These are phyloP conservation scores for Tetratostichococcus sp. DNA, from an alignment of 139 green algal genomes.

Conservation along the genomic window DNA sequence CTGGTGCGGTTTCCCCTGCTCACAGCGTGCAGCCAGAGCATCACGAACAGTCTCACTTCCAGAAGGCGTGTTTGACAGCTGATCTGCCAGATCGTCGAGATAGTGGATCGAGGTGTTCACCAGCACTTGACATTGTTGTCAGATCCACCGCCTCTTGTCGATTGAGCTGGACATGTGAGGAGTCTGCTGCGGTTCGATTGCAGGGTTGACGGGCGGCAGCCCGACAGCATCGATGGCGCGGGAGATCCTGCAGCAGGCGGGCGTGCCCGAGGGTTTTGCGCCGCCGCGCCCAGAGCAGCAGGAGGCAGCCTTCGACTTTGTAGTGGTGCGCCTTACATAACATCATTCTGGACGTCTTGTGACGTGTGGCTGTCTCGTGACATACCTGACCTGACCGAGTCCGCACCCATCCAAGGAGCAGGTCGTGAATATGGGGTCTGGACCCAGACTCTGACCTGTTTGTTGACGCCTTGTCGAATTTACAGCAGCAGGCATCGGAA, in stretches of 20 bases:
- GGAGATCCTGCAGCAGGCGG: conserved; percentile 44
- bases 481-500: not conserved
- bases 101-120: no score
- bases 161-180: no score
- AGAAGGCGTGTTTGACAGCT: not conserved
- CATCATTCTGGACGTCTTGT: not conserved
- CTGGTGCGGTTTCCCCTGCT: not conserved
- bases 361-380: not conserved
- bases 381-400: no score
- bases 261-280: conserved; percentile 37
- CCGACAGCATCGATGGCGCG: not conserved
- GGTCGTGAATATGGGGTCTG: no score
- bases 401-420: no score
- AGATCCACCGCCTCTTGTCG: no score
- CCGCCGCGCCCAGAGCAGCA: not conserved
- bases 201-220: not conserved
- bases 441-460: no score
- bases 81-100: not conserved
- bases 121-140: not conserved
- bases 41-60: not conserved
- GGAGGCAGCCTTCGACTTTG: not conserved
- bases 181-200: not conserved
- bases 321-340: not conserved
- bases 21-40: not conserved
- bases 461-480: no score